These are phyloP conservation scores for Dactylellina cionopaga DNA, from an alignment of 2,329 filamentous ascomycete species.

Conservation along the genomic window DNA sequence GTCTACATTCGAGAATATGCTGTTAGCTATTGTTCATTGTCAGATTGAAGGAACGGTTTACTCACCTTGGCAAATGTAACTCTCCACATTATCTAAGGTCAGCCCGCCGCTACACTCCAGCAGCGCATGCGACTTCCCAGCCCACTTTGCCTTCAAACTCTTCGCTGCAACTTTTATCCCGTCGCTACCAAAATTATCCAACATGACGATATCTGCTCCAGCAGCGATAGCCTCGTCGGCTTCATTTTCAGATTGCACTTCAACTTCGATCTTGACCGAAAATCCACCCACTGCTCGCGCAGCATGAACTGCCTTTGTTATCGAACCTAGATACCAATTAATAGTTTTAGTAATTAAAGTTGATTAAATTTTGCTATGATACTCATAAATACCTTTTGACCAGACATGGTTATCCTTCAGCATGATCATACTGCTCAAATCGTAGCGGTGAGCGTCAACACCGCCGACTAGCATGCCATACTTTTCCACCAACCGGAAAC, in stretches of 20 bases:
- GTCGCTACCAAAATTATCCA: conserved; percentile 90
- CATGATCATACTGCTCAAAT: conserved; percentile 96
- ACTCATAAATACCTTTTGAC: conserved; percentile 64
- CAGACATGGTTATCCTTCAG: conserved; percentile 99
- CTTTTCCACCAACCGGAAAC: conserved; percentile 94
- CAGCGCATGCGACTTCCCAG: conserved; percentile 74
- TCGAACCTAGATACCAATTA: conserved; percentile 66
- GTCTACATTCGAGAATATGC: conserved; percentile 65
- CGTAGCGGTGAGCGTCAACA: conserved; percentile 89
- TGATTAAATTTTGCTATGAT: too few species aligned
- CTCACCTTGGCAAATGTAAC: conserved; percentile 79
- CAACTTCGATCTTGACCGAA: conserved; percentile 92
- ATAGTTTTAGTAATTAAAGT: too few species aligned
- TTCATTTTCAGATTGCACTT: conserved; percentile 87
- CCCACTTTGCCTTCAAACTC: conserved; percentile 82
- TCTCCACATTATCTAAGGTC: conserved; percentile 81
- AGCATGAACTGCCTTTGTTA: conserved; percentile 83
- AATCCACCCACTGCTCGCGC: conserved; percentile 88
- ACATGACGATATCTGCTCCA: conserved; percentile 94
- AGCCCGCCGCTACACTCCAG: conserved; percentile 93
- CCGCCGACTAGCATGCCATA: conserved; percentile 97
- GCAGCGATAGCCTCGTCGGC: conserved; percentile 90
- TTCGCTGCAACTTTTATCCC: conserved; percentile 78
- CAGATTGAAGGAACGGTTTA: conserved; percentile 41
- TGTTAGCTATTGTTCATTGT: conserved; percentile 3